Base-by-base conservation (phyloP, 805 yeast species). In the Wickerhamomyces sydowiorum region DNA sequence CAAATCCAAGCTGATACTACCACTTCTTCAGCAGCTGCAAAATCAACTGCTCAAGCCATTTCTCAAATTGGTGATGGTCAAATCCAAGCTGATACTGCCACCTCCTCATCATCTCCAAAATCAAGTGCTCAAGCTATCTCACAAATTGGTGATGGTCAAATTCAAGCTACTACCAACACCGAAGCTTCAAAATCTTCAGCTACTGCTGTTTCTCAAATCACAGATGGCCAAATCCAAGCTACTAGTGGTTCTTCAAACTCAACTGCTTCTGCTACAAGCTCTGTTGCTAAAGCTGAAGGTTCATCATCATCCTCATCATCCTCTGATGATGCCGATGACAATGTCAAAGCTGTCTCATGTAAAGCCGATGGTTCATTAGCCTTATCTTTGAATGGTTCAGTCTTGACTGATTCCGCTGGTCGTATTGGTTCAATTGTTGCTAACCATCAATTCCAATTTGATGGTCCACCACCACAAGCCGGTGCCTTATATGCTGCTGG, bases 391-490 rank as follows among this genome's bases (percentile, higher is more conserved):
- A 62, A 68, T 30, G 65, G 54, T 25, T 63, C 77, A 47, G 53
- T 75, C 37, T 67, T 82, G 51, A 70, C 62, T 14, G 88, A 81
- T 54, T 54, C 70, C 18, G 51, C 66, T 47, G 81, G 81, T 32
- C 76, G 88, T 72, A 64, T 81, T 51, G 87, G 87, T 50, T 75
- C 86, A 36, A 79, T 81, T 64, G 88, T 81, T 51, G 78, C 86
- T 39, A 81, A 80, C 76, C 71, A 81, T 67, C 88, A 81, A 67
- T 81, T 81, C 74, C 88, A 81, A 67, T 81, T 81, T 56, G 88
- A 81, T 61, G 87, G 87, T 56, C 85, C 86, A 43, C 82, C 84
- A 65, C 86, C 87, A 51, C 88, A 81, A 70, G 84, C 81, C 23
- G 83, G 82, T 61, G 72, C 82, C 41, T 70, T 77, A 53, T 75